Evolutionary conservation across 495 filamentous ascomycete species (phyloP).

Genomic region (Mytilinidion resinicola): DNA sequence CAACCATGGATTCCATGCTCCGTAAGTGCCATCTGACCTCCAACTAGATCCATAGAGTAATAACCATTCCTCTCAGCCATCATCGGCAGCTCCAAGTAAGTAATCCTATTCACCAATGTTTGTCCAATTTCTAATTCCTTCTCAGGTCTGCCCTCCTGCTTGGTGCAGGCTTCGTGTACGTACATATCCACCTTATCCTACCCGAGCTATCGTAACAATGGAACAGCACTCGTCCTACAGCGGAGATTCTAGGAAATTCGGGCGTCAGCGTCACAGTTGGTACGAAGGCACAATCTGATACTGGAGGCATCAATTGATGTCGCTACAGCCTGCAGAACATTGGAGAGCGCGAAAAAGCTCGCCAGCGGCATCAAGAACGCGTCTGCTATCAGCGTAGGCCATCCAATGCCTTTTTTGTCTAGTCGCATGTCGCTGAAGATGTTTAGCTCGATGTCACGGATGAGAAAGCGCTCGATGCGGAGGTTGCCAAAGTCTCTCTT

Average conservation of each 20-base stretch:
- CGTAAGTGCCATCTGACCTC: not conserved
- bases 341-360: slow-evolving; percentile 69
- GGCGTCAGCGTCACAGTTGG: slow-evolving; percentile 78
- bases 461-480: slow-evolving; percentile 65
- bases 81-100: slow-evolving; percentile 1
- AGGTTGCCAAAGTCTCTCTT: slow-evolving; percentile 69
- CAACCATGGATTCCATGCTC: slow-evolving; percentile 1
- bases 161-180: slow-evolving; percentile 66
- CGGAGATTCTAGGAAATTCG: slow-evolving; percentile 67
- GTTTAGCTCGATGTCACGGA: slow-evolving; percentile 81
- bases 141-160: slow-evolving; percentile 55
- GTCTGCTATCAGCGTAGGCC: slow-evolving; percentile 30
- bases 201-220: not conserved
- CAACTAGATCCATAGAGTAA: not conserved
- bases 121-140: not conserved
- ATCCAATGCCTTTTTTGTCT: not conserved
- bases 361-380: slow-evolving; percentile 63
- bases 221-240: slow-evolving; percentile 58
- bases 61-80: not conserved
- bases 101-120: not conserved
- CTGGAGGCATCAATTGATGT: slow-evolving; percentile 4
- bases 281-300: slow-evolving; percentile 39
- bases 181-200: not conserved
- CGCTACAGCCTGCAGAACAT: slow-evolving; percentile 71
- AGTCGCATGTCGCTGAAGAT: slow-evolving; percentile 30